These are phyloP conservation scores for Leccinum sublutescens DNA, from an alignment of 768 basidiomycete species.

Conservation along the genomic window DNA sequence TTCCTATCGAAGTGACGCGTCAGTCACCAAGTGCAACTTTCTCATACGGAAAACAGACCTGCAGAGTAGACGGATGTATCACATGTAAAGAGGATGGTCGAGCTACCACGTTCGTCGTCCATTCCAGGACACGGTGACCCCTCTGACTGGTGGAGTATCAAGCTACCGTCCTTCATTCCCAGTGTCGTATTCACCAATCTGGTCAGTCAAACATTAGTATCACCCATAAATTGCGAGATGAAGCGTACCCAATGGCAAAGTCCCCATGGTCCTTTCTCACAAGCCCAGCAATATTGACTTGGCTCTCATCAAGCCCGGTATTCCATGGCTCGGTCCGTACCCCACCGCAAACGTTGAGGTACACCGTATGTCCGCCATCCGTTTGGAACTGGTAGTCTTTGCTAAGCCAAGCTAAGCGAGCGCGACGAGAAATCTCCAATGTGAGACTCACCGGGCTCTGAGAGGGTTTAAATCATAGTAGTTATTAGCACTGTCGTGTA, in stretches of 20 bases:
- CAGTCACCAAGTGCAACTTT: neutral
- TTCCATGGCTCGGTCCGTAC: slow-evolving; percentile 60
- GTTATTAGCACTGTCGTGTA: slow-evolving; percentile 45
- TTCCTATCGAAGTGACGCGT: slow-evolving; percentile 30
- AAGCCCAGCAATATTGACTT: slow-evolving; percentile 59
- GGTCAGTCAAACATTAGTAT: neutral
- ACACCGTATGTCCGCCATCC: slow-evolving; percentile 43
- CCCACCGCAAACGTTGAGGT: slow-evolving; percentile 64
- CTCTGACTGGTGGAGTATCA: slow-evolving; percentile 54
- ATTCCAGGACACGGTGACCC: slow-evolving; percentile 65
- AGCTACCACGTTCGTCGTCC: slow-evolving; percentile 48
- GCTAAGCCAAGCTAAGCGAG: slow-evolving; percentile 37
- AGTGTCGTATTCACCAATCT: slow-evolving; percentile 60
- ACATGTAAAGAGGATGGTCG: slow-evolving; percentile 76
- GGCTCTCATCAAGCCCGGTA: slow-evolving; percentile 44
- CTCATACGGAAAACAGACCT: slow-evolving; percentile 32
- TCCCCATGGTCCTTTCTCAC: slow-evolving; percentile 61
- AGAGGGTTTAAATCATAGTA: slow-evolving; percentile 70
- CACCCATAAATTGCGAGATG: neutral
- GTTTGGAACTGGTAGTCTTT: slow-evolving; percentile 62
- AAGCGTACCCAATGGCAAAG: slow-evolving; percentile 66
- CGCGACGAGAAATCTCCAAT: neutral
- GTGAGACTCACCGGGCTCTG: slow-evolving; percentile 46
- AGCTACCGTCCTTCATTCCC: slow-evolving; percentile 46
- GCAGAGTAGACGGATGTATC: slow-evolving; percentile 58